Evolutionary conservation across 2,329 filamentous ascomycete species (phyloP), one percentile per base, ranked within the genome.

Genomic region (Escovopsis sp.): DNA sequence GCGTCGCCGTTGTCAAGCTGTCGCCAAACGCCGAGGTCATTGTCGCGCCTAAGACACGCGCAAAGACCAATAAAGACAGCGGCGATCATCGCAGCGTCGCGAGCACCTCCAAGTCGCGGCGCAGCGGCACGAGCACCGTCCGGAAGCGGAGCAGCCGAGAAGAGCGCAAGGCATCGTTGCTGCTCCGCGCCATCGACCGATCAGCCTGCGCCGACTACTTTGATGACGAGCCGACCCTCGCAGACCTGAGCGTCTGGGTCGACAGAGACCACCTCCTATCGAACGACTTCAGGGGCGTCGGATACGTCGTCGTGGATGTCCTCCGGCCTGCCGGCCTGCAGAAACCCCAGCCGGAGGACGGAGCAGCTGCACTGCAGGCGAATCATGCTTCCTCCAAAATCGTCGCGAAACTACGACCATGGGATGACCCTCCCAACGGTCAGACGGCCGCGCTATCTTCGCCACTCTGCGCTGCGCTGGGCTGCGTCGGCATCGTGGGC

Each of bases 1-100:
- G 76, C 33, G 69, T 74, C 2, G 69, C 83, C 0, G 98, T 98
- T 52, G 85, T 83, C 18, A 96, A 94, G 57, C 83, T 98, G 34
- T 81, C 84, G 0, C 82, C 87, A 0, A 86, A 96, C 52, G 88
- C 88, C 16, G 90, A 98, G 58, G 87, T 98, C 34, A 93, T 96
- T 44, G 90, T 98, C 40, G 90, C 90, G 4, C 90, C 90, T 1
- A 98, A 98, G 61, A 80, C 79, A 18, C 73, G 88, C 37, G 68
- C 80, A 29, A 86, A 83, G 53, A 61, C 68, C 25, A 64, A 74
- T 4, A 72, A 77, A 37, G 68, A 61, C 39, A 72, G 65, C n/a
- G 72, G 76, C 27, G 85, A 92, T 45, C 85, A 72, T 50, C 70
- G 79, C 39, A 94, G 87, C 51, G 79, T 87, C 8, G 70, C 78